These are phyloP conservation scores for Camellia sinensis DNA, from an alignment of 148 eudicot genomes.

Conservation along the genomic window DNA sequence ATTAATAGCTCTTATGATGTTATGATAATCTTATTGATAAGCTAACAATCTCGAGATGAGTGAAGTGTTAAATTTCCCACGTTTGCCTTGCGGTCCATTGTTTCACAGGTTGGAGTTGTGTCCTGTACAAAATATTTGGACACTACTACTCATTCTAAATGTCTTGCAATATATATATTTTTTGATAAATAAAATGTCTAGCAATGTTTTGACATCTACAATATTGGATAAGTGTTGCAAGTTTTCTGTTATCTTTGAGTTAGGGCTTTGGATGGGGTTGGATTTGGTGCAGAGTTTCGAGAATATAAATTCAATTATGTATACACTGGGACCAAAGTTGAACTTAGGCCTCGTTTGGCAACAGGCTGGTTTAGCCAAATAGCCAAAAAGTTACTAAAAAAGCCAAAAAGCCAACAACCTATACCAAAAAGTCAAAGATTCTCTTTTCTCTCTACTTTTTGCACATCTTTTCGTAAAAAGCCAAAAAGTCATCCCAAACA, in stretches of 20 bases:
- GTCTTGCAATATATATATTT: not conserved
- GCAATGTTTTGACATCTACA: not conserved
- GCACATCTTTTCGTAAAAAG: too few species aligned
- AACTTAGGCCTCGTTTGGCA: too few species aligned
- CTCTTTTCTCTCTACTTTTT: too few species aligned
- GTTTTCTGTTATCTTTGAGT: not conserved
- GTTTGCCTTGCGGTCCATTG: not conserved
- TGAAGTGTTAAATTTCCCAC: not conserved
- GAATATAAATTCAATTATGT: too few species aligned
- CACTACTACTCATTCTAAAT: not conserved
- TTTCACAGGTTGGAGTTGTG: constrained; percentile 3
- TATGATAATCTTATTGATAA: not conserved
- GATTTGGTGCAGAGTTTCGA: not conserved
- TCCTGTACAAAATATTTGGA: not conserved
- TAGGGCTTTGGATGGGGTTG: not conserved
- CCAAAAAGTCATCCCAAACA: too few species aligned
- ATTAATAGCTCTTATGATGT: not conserved
- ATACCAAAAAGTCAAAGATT: too few species aligned
- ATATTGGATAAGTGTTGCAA: not conserved
- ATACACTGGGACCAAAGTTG: too few species aligned
- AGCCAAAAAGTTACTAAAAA: too few species aligned
- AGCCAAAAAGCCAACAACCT: too few species aligned
- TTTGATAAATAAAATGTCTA: not conserved
- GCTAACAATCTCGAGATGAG: not conserved
- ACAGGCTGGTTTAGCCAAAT: too few species aligned